These are phyloP conservation scores for Pilatotrama ljubarskyi DNA, from an alignment of 768 basidiomycete species.

Conservation along the genomic window DNA sequence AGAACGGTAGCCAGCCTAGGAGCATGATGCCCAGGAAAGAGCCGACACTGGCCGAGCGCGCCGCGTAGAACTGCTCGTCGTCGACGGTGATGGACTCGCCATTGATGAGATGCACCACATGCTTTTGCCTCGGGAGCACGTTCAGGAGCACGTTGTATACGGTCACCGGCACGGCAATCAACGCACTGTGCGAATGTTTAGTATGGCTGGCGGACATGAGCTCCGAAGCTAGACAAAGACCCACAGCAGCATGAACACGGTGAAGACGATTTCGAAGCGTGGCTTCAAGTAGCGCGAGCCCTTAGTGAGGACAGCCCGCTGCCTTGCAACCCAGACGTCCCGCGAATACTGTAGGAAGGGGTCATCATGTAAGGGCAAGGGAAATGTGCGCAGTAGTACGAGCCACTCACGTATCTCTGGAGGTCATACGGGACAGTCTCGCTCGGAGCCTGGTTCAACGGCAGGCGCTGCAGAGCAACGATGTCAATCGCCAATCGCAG, in stretches of 20 bases:
- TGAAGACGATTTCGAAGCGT: conserved; percentile 45
- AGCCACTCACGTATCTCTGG: conserved; percentile 35
- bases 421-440: conserved; percentile 31
- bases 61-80: conserved; percentile 32
- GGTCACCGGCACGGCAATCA: conserved; percentile 41
- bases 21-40: conserved; percentile 40
- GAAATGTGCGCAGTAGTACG: background rate
- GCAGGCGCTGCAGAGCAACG: conserved; percentile 18
- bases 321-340: conserved; percentile 45
- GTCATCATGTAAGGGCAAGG: background rate
- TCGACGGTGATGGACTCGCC: conserved; percentile 12
- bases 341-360: conserved; percentile 40
- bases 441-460: conserved; percentile 19
- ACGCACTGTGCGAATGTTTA: conserved; percentile 31
- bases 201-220: background rate
- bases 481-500: background rate
- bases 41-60: conserved; percentile 39
- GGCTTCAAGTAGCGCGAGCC: conserved; percentile 45
- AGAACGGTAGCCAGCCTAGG: conserved; percentile 42
- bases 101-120: conserved; percentile 19
- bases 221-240: conserved; percentile 18
- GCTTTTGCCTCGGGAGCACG: conserved; percentile 28
- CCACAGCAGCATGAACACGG: conserved; percentile 42
- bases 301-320: conserved; percentile 38
- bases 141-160: conserved; percentile 38